Percentiles rank a stretch among this genome's conserved stretches.
These are phyloP conservation scores for Golubevia pallescens DNA, from an alignment of 1,284 basidiomycete genomes.

Conservation along the genomic window DNA sequence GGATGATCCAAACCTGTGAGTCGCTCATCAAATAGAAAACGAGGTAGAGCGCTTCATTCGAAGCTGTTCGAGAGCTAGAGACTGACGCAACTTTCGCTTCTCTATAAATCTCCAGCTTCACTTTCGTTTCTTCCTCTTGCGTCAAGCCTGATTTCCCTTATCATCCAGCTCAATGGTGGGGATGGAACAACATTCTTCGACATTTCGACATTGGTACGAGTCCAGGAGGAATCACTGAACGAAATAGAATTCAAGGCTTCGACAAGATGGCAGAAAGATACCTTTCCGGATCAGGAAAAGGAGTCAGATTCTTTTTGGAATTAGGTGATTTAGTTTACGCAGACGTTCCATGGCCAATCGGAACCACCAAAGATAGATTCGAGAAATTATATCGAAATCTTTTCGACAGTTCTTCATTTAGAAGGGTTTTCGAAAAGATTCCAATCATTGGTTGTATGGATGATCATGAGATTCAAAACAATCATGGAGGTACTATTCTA, in stretches of 20 bases:
- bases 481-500: slow-evolving; percentile 50
- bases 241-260: slow-evolving; percentile 72
- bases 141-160: slow-evolving; percentile 64
- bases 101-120: slow-evolving; percentile 21
- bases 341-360: slow-evolving; percentile 70
- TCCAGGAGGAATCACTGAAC: slow-evolving; percentile 40
- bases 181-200: slow-evolving; percentile 51
- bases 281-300: slow-evolving; percentile 13
- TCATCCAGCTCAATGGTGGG: slow-evolving; percentile 58
- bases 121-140: slow-evolving; percentile 54
- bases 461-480: slow-evolving; percentile 55
- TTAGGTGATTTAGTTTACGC: slow-evolving; percentile 75
- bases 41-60: no score
- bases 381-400: slow-evolving; percentile 60
- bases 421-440: slow-evolving; percentile 45
- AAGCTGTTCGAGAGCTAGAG: neutral
- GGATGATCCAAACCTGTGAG: slow-evolving; percentile 54
- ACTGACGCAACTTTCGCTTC: neutral
- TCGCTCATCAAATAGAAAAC: no score
- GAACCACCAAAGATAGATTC: slow-evolving; percentile 33
- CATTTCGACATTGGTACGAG: slow-evolving; percentile 35
- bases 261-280: slow-evolving; percentile 70
- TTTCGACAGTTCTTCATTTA: slow-evolving; percentile 54
- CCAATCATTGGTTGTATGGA: slow-evolving; percentile 60
- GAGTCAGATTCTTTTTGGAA: slow-evolving; percentile 1